These are phyloP conservation scores for Fusarium praegraminearum DNA, from an alignment of 2,329 filamentous ascomycete genomes.

Conservation along the genomic window DNA sequence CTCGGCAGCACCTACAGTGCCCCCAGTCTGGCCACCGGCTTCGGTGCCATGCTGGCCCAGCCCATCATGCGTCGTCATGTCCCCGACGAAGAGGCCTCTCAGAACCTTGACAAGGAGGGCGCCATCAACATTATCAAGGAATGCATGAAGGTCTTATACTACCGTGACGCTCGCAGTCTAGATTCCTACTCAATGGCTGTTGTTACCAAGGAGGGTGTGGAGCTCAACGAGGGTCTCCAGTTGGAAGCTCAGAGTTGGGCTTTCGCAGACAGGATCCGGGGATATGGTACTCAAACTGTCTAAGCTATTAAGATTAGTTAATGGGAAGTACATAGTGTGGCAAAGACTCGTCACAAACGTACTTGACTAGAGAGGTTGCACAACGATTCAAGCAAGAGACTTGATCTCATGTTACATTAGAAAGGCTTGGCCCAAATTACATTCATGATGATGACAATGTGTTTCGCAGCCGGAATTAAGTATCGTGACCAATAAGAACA, in stretches of 20 bases:
- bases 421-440: constrained; percentile 7
- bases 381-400: constrained; percentile 18
- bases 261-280: constrained; percentile 93
- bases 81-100: constrained; percentile 83
- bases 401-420: constrained; percentile 9
- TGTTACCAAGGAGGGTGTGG: constrained; percentile 88
- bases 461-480: neutral
- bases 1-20: constrained; percentile 91
- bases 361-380: constrained; percentile 22
- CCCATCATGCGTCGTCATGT: constrained; percentile 88
- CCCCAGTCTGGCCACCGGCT: constrained; percentile 92
- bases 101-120: constrained; percentile 78
- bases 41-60: constrained; percentile 91
- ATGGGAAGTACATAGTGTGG: constrained; percentile 14
- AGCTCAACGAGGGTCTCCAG: constrained; percentile 85
- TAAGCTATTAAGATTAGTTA: constrained; percentile 50
- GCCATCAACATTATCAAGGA: constrained; percentile 86
- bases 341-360: constrained; percentile 10
- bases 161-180: constrained; percentile 92
- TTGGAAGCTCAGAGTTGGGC: constrained; percentile 98
- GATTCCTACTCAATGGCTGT: constrained; percentile 93
- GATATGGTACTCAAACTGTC: constrained; percentile 88
- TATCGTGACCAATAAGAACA: neutral
- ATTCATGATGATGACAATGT: constrained; percentile 15
- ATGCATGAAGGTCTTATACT: constrained; percentile 98